Percentiles rank a stretch among this genome's conserved stretches.
phyloP scores from a whole-genome alignment of 2,329 filamentous ascomycete species.

The Talaromyces sp. region DNA sequence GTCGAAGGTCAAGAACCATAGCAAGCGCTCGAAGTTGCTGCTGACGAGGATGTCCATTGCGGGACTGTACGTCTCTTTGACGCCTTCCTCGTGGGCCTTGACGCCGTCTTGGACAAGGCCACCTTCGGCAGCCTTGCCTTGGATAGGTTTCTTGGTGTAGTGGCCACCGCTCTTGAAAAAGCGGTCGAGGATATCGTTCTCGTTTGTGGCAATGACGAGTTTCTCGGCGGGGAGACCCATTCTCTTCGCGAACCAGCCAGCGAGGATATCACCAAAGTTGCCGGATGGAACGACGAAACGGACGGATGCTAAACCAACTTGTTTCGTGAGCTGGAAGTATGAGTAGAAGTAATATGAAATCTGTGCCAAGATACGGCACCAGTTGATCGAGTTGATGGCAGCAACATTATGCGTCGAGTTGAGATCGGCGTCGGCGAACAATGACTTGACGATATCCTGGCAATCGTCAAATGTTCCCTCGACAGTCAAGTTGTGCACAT shows the following conservation, averaged over 20 bases:
- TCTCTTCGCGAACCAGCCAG: slow-evolving; percentile 82
- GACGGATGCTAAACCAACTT: slow-evolving; percentile 62
- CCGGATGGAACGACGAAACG: slow-evolving; percentile 91
- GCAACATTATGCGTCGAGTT: slow-evolving; percentile 81
- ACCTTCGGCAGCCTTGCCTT: slow-evolving; percentile 48
- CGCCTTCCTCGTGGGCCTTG: slow-evolving; percentile 49
- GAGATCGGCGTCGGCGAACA: slow-evolving; percentile 82
- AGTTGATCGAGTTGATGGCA: slow-evolving; percentile 97
- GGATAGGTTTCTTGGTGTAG: slow-evolving; percentile 78
- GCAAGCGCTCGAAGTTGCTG: slow-evolving; percentile 91
- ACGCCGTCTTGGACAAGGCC: slow-evolving; percentile 6
- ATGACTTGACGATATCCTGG: slow-evolving; percentile 91
- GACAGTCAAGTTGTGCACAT: slow-evolving; percentile 89
- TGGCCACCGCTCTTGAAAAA: slow-evolving; percentile 89
- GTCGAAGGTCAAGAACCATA: slow-evolving; percentile 72
- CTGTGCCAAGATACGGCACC: slow-evolving; percentile 83
- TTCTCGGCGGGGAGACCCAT: slow-evolving; percentile 89
- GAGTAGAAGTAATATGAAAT: slow-evolving; percentile 85
- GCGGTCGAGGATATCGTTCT: slow-evolving; percentile 88
- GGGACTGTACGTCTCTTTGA: slow-evolving; percentile 83
- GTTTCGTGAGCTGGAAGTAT: slow-evolving; percentile 73
- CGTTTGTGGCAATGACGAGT: slow-evolving; percentile 46
- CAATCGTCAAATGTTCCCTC: slow-evolving; percentile 95
- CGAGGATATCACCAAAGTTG: slow-evolving; percentile 92
- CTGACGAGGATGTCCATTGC: slow-evolving; percentile 98